Conservation (phyloP, 176 grass and related monocot species). For the Oryza officinalis region DNA sequence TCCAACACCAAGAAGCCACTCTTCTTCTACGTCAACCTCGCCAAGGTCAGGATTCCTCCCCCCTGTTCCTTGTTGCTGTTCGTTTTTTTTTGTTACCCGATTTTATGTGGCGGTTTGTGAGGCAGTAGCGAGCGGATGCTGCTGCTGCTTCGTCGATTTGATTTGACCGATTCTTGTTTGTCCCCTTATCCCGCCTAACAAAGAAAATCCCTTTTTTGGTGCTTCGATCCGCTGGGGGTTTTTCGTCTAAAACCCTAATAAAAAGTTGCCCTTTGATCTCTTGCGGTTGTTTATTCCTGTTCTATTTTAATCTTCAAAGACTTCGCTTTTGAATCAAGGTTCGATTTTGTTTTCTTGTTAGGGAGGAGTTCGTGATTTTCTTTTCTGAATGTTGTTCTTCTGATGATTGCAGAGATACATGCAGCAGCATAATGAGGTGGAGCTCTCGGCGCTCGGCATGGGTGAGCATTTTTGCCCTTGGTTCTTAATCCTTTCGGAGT, state of each 20-base stretch:
- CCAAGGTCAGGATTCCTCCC: constrained; percentile 48
- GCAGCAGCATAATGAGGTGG: constrained; percentile 86
- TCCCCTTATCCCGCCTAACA: background rate
- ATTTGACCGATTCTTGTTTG: background rate
- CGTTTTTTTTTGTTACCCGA: background rate
- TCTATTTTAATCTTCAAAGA: background rate
- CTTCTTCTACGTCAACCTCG: constrained; percentile 93
- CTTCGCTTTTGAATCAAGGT: background rate
- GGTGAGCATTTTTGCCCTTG: constrained; percentile 42
- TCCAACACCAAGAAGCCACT: constrained; percentile 95
- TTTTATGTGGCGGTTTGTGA: background rate
- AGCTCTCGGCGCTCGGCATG: constrained; percentile 97
- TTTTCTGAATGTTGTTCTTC: background rate
- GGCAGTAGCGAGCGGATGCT: background rate
- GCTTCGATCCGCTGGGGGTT: background rate
- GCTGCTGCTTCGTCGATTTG: background rate
- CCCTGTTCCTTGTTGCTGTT: background rate
- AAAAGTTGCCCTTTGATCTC: background rate
- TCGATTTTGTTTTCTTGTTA: background rate
- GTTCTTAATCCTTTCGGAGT: background rate
- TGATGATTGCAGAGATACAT: constrained; percentile 84
- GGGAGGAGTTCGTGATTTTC: background rate
- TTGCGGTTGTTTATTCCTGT: background rate
- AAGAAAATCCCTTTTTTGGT: background rate
- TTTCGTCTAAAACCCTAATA: constrained; percentile 23